Evolutionary conservation across 345 rosid species (phyloP), one percentile per base, ranked within the genome.

Genomic region (Laguncularia racemosa): DNA sequence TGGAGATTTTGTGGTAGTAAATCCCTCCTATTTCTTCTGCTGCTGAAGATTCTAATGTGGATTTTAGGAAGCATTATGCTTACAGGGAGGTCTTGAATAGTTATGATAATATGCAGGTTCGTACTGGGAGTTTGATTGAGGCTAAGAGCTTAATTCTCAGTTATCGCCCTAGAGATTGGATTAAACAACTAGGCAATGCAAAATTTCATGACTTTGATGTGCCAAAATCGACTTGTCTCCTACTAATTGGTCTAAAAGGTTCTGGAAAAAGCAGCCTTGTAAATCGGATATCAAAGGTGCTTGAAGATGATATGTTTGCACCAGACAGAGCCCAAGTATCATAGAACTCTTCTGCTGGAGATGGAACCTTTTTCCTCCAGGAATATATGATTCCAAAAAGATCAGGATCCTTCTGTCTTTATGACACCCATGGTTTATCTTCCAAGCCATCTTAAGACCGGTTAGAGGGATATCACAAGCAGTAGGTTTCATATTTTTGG

Each of bases 311-410:
- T n/a, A n/a, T n/a, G n/a, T n/a, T n/a, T n/a, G n/a, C n/a, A n/a
- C n/a, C n/a, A n/a, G n/a, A n/a, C n/a, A n/a, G n/a, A n/a, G n/a
- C n/a, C n/a, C n/a, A n/a, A 78, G 78, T 85, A 61, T 85, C 97
- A 70, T 81, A 72, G 77, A 79, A 76, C 72, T 49, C 67, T 13
- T 61, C 61, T 12, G 53, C 43, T 50, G 66, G 69, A 67, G 87
- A 80, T 62, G 97, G 97, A 7, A 91, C 95, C 18, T 71, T 49
- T 63, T 85, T 81, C 78, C 82, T 82, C 65, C 84, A 80, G 53
- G 93, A 80, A 58, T 87, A 83, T 70, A 76, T 67, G 84, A 65
- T 88, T 44, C 95, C 95, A 8, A 76, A 83, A 69, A 66, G 74
- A 52, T 83, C 87, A 53, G 63, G 78, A 51, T 77, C 90, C 4